Base-by-base conservation (phyloP, 1,139 yeast species). In the Citeromyces hawaiiensis region DNA sequence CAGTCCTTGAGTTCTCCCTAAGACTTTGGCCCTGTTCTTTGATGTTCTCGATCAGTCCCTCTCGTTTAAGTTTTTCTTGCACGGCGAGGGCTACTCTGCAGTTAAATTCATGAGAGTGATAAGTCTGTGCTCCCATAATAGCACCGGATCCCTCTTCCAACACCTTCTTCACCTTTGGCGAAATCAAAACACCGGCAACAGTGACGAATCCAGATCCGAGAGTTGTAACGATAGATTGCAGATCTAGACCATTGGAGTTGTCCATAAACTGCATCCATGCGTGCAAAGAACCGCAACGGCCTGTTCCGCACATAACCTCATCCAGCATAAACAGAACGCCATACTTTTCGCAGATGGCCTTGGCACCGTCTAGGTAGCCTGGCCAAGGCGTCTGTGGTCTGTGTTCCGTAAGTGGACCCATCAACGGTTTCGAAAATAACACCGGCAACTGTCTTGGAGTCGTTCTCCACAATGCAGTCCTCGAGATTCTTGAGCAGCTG, bases 181-280 rank as follows among this genome's bases (percentile, higher is more conserved):
- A 64, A 21, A 76, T 55, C 40, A 76, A 57, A 35, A 74, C 63
- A 45, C 79, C 81, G 11, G 82, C 80, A 51, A 76, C 66, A 34
- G 83, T 74, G 37, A 72, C 77, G 46, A 63, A 73, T 9, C 83
- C 83, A 10, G 79, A 72, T 40, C 82, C 82, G 43, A 76, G 64
- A 23, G 81, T 72, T 56, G 76, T 76, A 47, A 83, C 83, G 45
- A 73, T 70, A 11, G 77, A 64, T 56, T 72, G 76, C 42, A 76
- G 56, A 54, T 76, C 82, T 41, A 83, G 83, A 19, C 73, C 77
- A 37, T 62, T 63, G 38, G 62, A 64, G 5, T 57, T 51, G 30
- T 58, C 62, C 46, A 65, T 54, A 57, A 61, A 72, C 44, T 62
- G 64, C 44, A 71, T 68, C 64, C 69, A 66, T 32, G 50, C 47